Conservation (phyloP, 441 rosid genomes). For the Breynia disticha region DNA sequence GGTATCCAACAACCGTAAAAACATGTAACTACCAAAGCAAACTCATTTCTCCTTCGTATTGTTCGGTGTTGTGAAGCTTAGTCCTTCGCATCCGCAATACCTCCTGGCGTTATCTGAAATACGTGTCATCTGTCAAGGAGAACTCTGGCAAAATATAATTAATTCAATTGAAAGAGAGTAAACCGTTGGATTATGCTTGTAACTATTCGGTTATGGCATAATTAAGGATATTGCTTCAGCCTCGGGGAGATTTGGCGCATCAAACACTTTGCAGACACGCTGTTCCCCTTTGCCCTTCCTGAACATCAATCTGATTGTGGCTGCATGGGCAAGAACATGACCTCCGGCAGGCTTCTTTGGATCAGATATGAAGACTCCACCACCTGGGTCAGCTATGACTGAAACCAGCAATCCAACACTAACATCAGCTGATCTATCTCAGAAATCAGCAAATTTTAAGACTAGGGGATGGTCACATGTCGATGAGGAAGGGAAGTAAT, state of each 20-base stretch:
- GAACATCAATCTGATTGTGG: slow-evolving; percentile 77
- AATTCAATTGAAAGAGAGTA: background rate
- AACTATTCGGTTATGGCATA: background rate
- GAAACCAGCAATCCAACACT: slow-evolving; percentile 21
- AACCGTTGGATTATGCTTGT: background rate
- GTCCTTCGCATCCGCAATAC: slow-evolving; percentile 85
- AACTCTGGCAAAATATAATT: slow-evolving; percentile 8
- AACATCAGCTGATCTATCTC: slow-evolving; percentile 1
- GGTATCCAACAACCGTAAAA: too few relatives aligned
- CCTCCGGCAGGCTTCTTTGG: slow-evolving; percentile 96
- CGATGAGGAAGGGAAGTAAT: too few relatives aligned
- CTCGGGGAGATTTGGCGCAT: slow-evolving; percentile 88
- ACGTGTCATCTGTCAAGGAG: slow-evolving; percentile 47
- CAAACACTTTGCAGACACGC: slow-evolving; percentile 83
- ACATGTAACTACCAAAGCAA: too few relatives aligned
- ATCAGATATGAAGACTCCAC: slow-evolving; percentile 88
- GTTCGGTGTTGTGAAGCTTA: slow-evolving; percentile 11
- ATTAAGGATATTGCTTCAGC: slow-evolving; percentile 89
- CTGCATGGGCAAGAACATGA: slow-evolving; percentile 92
- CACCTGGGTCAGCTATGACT: slow-evolving; percentile 89
- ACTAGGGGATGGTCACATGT: too few relatives aligned
- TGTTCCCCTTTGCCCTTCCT: slow-evolving; percentile 95
- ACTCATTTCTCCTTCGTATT: background rate
- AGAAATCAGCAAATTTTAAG: background rate
- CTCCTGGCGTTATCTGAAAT: slow-evolving; percentile 80